Base-by-base conservation (phyloP, 2,329 filamentous ascomycete species). In the Eutypella sp. region DNA sequence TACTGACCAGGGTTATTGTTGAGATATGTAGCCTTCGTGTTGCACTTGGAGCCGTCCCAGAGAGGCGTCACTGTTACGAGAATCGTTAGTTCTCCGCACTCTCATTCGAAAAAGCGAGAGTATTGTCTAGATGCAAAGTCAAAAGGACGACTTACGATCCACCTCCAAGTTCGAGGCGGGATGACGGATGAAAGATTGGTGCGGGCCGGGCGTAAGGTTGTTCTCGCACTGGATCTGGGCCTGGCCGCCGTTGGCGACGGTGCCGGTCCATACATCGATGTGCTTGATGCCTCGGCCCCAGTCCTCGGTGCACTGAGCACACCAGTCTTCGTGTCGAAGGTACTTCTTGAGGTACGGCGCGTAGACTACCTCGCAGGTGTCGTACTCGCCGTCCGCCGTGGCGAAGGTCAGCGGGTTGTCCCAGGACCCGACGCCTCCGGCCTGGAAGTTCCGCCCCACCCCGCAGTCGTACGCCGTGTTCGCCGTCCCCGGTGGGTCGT, bases 301-400 rank as follows among this genome's bases (percentile, higher is more conserved):
- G 31, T 66, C 51, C 19, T 48, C 25, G 60, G 54, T 47, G 46
- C 55, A 60, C 3, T n/a, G 31, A 8, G 44, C 53, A 27, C 58
- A 61, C 24, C 44, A 46, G 27, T 61, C 59, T 41, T 61, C 56
- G 45, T 56, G 58, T 3, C 63, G 59, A 5, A 70, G 55, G 47
- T 74, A 74, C 54, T 75, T 74, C 44, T 61, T 62, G 24, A 71
- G 47, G 47, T 69, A 70, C 0, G 70, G 70, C n/a, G 62, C 52
- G 47, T 72, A 75, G 36, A 74, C 59, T 46, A 72, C 58, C 49
- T 73, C 70, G 59, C 72, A 74, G 19, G 54, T 43, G 1, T 57
- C 53, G 57, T 72, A 71, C 42, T 68, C 65, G 37, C 65, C 66
- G 5, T 56, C 54, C 2, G 69, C 66, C 5, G 64, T 68, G 23